Conservation (phyloP, 371 early-diverging fungal species). For the Mucor circinelloides region DNA sequence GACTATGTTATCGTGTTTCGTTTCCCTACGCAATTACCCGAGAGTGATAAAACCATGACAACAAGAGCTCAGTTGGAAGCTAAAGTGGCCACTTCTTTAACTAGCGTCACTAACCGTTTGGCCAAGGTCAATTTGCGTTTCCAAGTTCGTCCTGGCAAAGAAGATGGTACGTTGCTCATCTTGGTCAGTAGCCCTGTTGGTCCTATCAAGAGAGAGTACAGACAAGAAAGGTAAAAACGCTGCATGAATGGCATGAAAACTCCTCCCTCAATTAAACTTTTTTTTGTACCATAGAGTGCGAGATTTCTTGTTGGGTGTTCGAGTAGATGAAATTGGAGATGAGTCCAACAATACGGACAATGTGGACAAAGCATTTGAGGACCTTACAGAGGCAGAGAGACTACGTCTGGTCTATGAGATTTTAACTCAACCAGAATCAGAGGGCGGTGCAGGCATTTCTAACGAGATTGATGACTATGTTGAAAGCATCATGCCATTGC, state of each 20-base stretch:
- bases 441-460: slow-evolving; percentile 76
- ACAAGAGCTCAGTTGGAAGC: slow-evolving; percentile 26
- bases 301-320: slow-evolving; percentile 71
- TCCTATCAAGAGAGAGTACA: slow-evolving; percentile 34
- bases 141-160: slow-evolving; percentile 42
- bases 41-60: neutral
- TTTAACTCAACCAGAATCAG: slow-evolving; percentile 62
- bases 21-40: slow-evolving; percentile 24
- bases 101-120: slow-evolving; percentile 25
- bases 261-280: neutral
- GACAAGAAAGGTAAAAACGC: slow-evolving; percentile 20
- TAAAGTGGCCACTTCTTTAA: slow-evolving; percentile 19
- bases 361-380: slow-evolving; percentile 24
- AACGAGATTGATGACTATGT: slow-evolving; percentile 58
- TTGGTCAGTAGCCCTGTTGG: slow-evolving; percentile 39
- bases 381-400: slow-evolving; percentile 70
- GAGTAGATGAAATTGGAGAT: slow-evolving; percentile 38
- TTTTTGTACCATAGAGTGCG: slow-evolving; percentile 44
- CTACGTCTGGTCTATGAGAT: slow-evolving; percentile 74
- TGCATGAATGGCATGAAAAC: neutral
- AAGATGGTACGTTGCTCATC: slow-evolving; percentile 30
- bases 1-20: slow-evolving; percentile 55
- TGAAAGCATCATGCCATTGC: slow-evolving; percentile 77
- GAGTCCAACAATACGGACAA: slow-evolving; percentile 22
- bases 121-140: slow-evolving; percentile 29